Conservation (phyloP, 805 yeast species). For the Kazachstania taianensis region DNA sequence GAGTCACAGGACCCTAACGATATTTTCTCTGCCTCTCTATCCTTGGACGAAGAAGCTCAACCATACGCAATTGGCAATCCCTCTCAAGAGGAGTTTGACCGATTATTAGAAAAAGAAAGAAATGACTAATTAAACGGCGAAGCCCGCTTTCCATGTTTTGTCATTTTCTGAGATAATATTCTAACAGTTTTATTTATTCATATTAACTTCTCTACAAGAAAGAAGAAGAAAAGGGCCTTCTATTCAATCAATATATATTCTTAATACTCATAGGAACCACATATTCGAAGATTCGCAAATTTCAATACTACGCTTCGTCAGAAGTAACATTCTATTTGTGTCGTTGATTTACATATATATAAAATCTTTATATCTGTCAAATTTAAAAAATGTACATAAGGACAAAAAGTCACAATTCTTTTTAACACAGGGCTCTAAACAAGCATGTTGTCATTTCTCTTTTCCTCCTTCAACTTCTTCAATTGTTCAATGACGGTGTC, state of each 20-base stretch:
- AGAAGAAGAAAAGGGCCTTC: no score
- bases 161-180: no score
- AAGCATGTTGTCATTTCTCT: constrained; percentile 59
- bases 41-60: constrained; percentile 6
- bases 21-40: not conserved
- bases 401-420: not conserved
- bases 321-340: no score
- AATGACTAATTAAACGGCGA: not conserved
- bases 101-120: constrained; percentile 4
- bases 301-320: no score
- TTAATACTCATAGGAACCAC: not conserved
- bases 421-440: constrained; percentile 12
- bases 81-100: constrained; percentile 2
- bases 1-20: not conserved
- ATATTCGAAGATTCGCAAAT: no score
- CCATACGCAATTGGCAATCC: constrained; percentile 5
- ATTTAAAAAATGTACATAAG: not conserved
- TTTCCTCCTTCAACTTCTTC: constrained; percentile 54
- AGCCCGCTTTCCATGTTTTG: no score
- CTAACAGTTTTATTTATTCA: no score
- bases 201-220: no score
- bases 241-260: no score
- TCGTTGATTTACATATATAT: no score
- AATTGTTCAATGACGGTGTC: constrained; percentile 65
- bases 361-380: not conserved